Evolutionary conservation across 495 filamentous ascomycete genomes (phyloP), one percentile per base, ranked within the genome.

Genomic region (Penicillium cosmopolitanum): DNA sequence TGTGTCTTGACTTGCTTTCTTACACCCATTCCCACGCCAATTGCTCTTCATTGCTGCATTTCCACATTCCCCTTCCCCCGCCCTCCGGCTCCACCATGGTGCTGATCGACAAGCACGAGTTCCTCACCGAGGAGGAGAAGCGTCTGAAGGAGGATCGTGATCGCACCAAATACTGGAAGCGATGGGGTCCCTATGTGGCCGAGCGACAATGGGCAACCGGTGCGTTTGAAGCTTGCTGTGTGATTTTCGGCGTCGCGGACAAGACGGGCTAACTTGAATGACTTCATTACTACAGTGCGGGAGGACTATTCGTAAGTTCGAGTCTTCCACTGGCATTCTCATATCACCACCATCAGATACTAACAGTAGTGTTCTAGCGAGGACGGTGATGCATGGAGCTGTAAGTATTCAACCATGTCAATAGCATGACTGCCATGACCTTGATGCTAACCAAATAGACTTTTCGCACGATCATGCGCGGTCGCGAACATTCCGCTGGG

Each of bases 381-480:
- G 50, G 88, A 96, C 68, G 94, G 94, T 47, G 92, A 98, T 78
- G 94, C 94, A 43, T 98, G 94, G 94, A 94, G 90, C 72, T 92
- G 90, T 93, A 80, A 80, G 89, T 87, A 25, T 19, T 13, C 21
- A 19, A 10, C 23, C 6, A 9, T 40, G n/a, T 21, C 13, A 11
- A 35, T 4, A 10, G 28, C 28, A 15, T 15, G 9, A 18, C 33
- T 21, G 19, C 2, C 19, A 21, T 21, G 19, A 21, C 2, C 4
- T 10, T 3, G n/a, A n/a, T n/a, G 34, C 50, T 55, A 6, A 62
- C 52, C 50, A 10, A 21, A 36, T 52, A 96, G 90, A 98, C 79
- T 97, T 98, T 72, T 85, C 91, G 9, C 92, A 97, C 75, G 94
- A 96, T 60, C 86, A 95, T 75, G 89, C 94, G 21, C 85, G 91